A percentile compares a stretch with the other conserved stretches of the same genome.
Evolutionary conservation across 1,284 basidiomycete genomes (phyloP).

Genomic region (Austroboletus niveus): DNA sequence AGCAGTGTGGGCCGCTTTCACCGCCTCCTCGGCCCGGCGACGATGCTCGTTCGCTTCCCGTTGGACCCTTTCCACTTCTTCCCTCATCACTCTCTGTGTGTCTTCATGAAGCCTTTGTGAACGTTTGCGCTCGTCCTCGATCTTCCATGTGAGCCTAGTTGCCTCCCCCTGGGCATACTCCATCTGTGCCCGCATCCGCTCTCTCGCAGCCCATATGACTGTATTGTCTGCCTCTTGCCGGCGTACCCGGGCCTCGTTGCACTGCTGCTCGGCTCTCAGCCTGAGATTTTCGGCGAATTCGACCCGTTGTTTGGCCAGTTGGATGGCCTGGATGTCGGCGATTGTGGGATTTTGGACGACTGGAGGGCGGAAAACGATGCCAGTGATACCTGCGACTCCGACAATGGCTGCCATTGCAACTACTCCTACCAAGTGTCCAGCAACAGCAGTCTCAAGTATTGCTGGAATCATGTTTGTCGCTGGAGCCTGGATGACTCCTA

Average conservation of each 20-base stretch:
- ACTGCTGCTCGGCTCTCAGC: not conserved
- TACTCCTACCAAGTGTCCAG: too few relatives aligned
- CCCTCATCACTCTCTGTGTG: slow-evolving; percentile 6
- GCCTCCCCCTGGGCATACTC: slow-evolving; percentile 15
- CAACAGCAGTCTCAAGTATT: not conserved
- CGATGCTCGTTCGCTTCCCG: slow-evolving; percentile 14
- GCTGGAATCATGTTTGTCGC: not conserved
- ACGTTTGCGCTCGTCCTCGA: slow-evolving; percentile 13
- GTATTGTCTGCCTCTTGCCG: slow-evolving; percentile 16
- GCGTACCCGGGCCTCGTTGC: not conserved
- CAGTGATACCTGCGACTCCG: not conserved
- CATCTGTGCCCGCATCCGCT: slow-evolving; percentile 9
- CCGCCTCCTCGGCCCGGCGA: slow-evolving; percentile 7
- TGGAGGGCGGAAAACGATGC: slow-evolving; percentile 2
- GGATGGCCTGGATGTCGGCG: slow-evolving; percentile 12
- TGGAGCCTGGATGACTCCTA: not conserved
- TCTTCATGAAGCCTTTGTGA: slow-evolving; percentile 15
- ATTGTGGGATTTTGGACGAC: slow-evolving; percentile 16
- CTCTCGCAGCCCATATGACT: not conserved
- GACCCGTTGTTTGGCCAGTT: slow-evolving; percentile 11
- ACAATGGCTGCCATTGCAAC: too few relatives aligned
- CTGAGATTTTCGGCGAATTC: not conserved
- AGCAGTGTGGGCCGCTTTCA: slow-evolving; percentile 10
- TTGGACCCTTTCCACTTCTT: slow-evolving; percentile 15
- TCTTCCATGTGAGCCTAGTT: slow-evolving; percentile 8